A percentile compares a stretch with the other conserved stretches of the same genome.
These are phyloP conservation scores for Candida pseudoglaebosa DNA, from an alignment of 805 yeast species.

Conservation along the genomic window DNA sequence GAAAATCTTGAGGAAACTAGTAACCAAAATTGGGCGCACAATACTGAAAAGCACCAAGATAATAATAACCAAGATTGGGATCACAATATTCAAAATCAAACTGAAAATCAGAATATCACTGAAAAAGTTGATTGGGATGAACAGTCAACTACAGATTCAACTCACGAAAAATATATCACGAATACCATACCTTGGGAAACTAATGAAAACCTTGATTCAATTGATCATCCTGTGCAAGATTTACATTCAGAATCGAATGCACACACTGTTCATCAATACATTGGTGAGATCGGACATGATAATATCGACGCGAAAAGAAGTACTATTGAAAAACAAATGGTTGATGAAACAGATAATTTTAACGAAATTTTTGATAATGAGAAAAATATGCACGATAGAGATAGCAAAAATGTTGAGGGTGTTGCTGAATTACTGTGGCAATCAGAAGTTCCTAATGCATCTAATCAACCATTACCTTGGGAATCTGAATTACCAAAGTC, in stretches of 20 bases:
- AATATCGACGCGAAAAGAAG: no score
- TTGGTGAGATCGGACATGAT: not conserved
- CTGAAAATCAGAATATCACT: not conserved
- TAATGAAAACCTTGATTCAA: not conserved
- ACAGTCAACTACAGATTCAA: constrained; percentile 3
- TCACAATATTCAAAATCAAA: no score
- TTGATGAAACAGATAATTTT: not conserved
- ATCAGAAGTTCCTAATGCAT: not conserved
- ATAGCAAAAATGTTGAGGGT: no score
- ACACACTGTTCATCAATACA: not conserved
- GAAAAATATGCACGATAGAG: no score
- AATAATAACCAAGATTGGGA: no score
- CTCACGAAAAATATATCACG: constrained; percentile 2
- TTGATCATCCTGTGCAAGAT: not conserved
- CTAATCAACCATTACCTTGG: constrained; percentile 1
- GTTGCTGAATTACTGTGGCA: not conserved
- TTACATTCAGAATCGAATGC: no score
- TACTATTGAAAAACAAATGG: no score
- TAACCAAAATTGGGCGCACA: no score
- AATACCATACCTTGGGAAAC: not conserved
- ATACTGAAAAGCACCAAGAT: not conserved
- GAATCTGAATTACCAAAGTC: not conserved
- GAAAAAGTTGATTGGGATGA: constrained; percentile 1
- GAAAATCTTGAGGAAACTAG: no score
- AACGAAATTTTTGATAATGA: no score